Conservation (phyloP, 345 rosid genomes). For the Heritiera littoralis region DNA sequence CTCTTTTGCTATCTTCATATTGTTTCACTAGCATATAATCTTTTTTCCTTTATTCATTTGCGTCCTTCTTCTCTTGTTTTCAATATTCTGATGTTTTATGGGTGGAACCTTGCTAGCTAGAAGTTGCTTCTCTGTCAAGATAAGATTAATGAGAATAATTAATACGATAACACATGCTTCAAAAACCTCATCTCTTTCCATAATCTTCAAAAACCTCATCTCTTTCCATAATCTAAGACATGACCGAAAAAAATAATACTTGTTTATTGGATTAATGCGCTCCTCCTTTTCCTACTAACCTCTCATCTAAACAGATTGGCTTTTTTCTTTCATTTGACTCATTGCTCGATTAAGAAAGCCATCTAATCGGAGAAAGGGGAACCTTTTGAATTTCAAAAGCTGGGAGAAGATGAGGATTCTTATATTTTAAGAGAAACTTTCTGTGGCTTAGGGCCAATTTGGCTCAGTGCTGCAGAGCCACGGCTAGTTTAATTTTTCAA, state of each 20-base stretch:
- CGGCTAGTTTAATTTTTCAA: no score
- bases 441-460: neutral
- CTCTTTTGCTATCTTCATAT: neutral
- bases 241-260: neutral
- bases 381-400: constrained; percentile 16
- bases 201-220: neutral
- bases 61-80: neutral
- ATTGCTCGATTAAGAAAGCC: neutral
- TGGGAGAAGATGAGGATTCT: neutral
- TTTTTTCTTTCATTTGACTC: neutral
- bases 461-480: no score
- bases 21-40: neutral
- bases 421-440: neutral
- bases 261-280: neutral
- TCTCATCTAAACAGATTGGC: neutral
- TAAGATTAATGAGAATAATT: neutral
- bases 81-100: neutral
- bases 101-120: neutral
- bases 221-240: neutral
- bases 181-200: neutral
- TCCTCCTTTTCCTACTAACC: neutral
- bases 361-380: neutral
- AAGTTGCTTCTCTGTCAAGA: neutral
- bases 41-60: neutral
- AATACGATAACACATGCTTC: neutral